These are phyloP conservation scores for Hysterangium stoloniferum DNA, from an alignment of 768 basidiomycete genomes.

Conservation along the genomic window DNA sequence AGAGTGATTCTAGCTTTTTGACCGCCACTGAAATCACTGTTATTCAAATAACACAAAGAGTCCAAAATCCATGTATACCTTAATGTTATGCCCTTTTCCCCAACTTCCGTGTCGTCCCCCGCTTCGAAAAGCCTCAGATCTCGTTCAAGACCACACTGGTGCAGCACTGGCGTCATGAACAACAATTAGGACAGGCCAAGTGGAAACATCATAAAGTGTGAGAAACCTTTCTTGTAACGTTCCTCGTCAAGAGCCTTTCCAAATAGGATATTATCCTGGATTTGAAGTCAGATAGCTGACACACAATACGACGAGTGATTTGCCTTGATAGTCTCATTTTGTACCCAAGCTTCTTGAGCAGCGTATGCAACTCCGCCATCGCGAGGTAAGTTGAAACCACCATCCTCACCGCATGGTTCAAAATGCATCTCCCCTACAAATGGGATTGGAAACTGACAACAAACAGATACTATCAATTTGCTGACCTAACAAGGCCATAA, in stretches of 20 bases:
- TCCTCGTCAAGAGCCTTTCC: slow-evolving; percentile 27
- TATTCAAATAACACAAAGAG: not conserved
- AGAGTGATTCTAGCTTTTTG: slow-evolving; percentile 39
- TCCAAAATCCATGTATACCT: slow-evolving; percentile 20
- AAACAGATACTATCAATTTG: not conserved
- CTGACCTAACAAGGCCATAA: not conserved
- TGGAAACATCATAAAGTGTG: no score
- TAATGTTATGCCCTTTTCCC: slow-evolving; percentile 47
- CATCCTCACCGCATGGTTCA: slow-evolving; percentile 24
- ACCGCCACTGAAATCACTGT: slow-evolving; percentile 29
- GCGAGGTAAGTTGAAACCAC: slow-evolving; percentile 31
- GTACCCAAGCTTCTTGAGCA: slow-evolving; percentile 33
- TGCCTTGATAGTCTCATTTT: slow-evolving; percentile 25
- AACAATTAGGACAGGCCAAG: not conserved
- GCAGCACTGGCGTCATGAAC: slow-evolving; percentile 14
- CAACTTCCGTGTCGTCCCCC: slow-evolving; percentile 48
- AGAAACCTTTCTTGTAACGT: slow-evolving; percentile 27
- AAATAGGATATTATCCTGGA: slow-evolving; percentile 32
- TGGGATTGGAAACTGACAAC: not conserved
- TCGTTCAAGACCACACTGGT: slow-evolving; percentile 25
- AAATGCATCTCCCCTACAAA: slow-evolving; percentile 12
- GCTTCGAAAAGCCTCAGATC: slow-evolving; percentile 34
- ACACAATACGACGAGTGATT: not conserved
- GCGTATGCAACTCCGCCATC: slow-evolving; percentile 31
- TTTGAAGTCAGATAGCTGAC: slow-evolving; percentile 20